phyloP scores from a whole-genome alignment of 768 basidiomycete genomes.

The Rhizopogon sp. region DNA sequence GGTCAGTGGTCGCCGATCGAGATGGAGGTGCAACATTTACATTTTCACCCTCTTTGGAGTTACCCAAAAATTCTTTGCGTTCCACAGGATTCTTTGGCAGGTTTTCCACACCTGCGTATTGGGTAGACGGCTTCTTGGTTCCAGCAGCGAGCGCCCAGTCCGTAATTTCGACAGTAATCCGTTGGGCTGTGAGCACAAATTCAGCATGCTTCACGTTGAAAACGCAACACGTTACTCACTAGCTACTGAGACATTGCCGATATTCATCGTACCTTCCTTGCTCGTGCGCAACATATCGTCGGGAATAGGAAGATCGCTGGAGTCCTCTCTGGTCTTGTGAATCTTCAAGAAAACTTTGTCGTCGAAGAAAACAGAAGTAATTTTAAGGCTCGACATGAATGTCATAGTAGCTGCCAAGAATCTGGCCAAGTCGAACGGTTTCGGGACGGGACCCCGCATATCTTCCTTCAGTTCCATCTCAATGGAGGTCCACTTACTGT shows the following conservation, averaged over 20 bases:
- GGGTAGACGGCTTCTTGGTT: constrained; percentile 43
- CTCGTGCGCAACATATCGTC: background rate
- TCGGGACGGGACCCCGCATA: constrained; percentile 29
- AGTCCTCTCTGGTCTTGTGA: background rate
- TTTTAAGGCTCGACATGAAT: constrained; percentile 39
- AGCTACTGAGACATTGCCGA: background rate
- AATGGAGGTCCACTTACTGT: constrained; percentile 36
- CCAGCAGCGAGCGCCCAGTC: constrained; percentile 66
- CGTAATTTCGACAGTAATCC: constrained; percentile 74
- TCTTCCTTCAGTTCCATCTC: constrained; percentile 42
- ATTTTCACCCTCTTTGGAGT: no score
- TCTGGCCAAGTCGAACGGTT: constrained; percentile 39
- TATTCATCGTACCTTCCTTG: background rate
- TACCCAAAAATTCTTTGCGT: constrained; percentile 1
- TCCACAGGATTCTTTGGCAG: background rate
- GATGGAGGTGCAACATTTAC: background rate
- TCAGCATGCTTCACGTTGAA: background rate
- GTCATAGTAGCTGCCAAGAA: constrained; percentile 45
- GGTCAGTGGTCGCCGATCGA: background rate
- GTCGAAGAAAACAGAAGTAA: constrained; percentile 4
- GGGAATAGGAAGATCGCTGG: background rate
- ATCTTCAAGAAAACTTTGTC: background rate
- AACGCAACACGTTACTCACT: background rate
- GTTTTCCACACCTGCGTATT: constrained; percentile 9
- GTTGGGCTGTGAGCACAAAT: constrained; percentile 42